phyloP scores from a whole-genome alignment of 345 rosid species.

The Populus euphratica region DNA sequence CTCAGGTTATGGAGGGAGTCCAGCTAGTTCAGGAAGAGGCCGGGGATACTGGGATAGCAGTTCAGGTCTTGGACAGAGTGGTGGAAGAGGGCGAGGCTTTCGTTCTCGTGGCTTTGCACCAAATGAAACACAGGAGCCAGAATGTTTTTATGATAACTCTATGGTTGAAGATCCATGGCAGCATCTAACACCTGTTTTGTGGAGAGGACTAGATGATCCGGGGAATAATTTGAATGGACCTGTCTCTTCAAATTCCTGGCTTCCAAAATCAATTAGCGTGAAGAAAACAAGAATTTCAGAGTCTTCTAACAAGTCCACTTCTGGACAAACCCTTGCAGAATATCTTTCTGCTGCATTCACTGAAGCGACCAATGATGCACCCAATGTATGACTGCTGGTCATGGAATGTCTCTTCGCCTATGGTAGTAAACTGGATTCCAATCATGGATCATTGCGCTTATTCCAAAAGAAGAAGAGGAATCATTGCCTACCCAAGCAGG shows the following conservation, averaged over 20 bases:
- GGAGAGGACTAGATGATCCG: conserved; percentile 42
- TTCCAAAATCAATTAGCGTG: conserved; percentile 50
- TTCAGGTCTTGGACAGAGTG: conserved; percentile 36
- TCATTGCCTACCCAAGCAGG: background rate
- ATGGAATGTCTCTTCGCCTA: background rate
- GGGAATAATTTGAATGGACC: conserved; percentile 21
- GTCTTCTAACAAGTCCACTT: conserved; percentile 36
- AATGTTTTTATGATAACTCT: conserved; percentile 51
- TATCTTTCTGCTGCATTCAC: conserved; percentile 77
- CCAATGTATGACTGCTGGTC: background rate
- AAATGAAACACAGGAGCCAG: conserved; percentile 32
- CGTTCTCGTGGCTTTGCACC: conserved; percentile 24
- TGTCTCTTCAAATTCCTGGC: conserved; percentile 52
- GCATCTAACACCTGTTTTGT: conserved; percentile 48
- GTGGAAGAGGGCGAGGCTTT: conserved; percentile 45
- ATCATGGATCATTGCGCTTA: background rate
- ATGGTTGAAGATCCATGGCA: conserved; percentile 89
- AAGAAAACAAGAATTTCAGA: conserved; percentile 46
- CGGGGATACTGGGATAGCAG: conserved; percentile 39
- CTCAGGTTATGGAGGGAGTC: conserved; percentile 32
- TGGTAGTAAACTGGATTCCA: background rate
- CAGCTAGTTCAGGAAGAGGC: conserved; percentile 47
- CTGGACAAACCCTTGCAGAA: conserved; percentile 69
- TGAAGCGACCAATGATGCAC: conserved; percentile 41
- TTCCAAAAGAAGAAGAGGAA: background rate